Conservation (phyloP, 2,329 filamentous ascomycete species). For the Trichoderma sp. region DNA sequence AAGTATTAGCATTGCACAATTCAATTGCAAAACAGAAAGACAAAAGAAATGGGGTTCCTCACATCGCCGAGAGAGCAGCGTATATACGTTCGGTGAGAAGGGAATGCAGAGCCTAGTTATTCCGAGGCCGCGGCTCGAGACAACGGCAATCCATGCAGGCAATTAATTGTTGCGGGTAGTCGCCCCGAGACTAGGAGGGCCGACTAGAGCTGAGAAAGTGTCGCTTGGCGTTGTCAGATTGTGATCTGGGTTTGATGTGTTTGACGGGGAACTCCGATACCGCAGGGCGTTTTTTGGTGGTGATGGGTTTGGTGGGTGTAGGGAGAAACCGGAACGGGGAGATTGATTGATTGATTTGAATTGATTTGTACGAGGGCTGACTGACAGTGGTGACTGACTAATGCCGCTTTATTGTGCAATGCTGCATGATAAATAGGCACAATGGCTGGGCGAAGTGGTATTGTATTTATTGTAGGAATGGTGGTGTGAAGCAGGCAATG, state of each 20-base stretch:
- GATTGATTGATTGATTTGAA: not conserved
- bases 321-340: not conserved
- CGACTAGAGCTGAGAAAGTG: not conserved
- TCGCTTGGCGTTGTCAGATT: not conserved
- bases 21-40: not conserved
- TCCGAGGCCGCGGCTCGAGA: not conserved
- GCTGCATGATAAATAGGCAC: not conserved
- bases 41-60: not conserved
- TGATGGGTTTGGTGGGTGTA: not conserved
- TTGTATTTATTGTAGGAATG: not conserved
- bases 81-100: constrained; percentile 16
- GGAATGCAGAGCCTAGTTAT: not conserved
- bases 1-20: not conserved
- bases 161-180: not conserved
- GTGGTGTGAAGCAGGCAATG: not conserved
- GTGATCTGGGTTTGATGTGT: not conserved
- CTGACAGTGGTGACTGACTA: not conserved
- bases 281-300: not conserved
- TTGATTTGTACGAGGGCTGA: not conserved
- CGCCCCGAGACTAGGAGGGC: not conserved
- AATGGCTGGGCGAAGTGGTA: not conserved
- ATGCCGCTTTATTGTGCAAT: not conserved
- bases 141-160: not conserved
- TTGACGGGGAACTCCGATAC: not conserved
- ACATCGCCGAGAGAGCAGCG: not conserved